These are phyloP conservation scores for Raffaelea albimanens DNA, from an alignment of 2,329 filamentous ascomycete genomes.

Conservation along the genomic window DNA sequence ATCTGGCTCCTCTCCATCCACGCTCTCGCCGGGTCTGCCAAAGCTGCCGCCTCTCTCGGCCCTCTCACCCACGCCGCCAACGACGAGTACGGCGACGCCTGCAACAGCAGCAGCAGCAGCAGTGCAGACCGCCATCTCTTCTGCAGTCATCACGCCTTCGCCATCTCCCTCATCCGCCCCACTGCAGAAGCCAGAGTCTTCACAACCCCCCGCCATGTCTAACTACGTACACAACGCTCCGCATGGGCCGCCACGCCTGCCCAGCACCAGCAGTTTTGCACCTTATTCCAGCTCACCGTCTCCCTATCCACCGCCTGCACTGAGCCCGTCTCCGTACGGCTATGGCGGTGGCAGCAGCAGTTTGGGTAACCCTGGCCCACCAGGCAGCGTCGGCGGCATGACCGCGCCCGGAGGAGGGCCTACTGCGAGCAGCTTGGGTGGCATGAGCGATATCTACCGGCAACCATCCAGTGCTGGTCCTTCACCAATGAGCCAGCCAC, in stretches of 20 bases:
- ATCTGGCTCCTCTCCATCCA: no score
- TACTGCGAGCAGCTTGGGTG: constrained; percentile 1
- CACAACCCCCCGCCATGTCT: no score
- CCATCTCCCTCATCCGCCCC: constrained; percentile 13
- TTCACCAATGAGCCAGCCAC: constrained; percentile 9
- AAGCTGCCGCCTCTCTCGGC: no score
- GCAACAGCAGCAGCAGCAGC: no score
- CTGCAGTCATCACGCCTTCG: constrained; percentile 5
- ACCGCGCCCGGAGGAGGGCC: neutral
- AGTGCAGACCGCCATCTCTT: no score
- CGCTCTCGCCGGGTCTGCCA: no score
- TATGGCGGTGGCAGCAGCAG: constrained; percentile 2
- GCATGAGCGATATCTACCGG: constrained; percentile 14
- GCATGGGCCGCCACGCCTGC: constrained; percentile 10
- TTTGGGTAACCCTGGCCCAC: neutral
- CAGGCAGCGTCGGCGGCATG: neutral
- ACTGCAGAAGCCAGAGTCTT: constrained; percentile 13
- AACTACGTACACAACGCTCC: neutral
- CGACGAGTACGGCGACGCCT: no score
- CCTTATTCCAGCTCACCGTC: constrained; percentile 15
- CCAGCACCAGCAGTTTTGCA: constrained; percentile 4
- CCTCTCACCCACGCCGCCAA: no score
- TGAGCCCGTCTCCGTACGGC: constrained; percentile 10
- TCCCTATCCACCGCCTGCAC: constrained; percentile 9
- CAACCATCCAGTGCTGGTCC: constrained; percentile 8